Conservation (phyloP, 2,329 filamentous ascomycete genomes). For the Diaporthe aspalathi region DNA sequence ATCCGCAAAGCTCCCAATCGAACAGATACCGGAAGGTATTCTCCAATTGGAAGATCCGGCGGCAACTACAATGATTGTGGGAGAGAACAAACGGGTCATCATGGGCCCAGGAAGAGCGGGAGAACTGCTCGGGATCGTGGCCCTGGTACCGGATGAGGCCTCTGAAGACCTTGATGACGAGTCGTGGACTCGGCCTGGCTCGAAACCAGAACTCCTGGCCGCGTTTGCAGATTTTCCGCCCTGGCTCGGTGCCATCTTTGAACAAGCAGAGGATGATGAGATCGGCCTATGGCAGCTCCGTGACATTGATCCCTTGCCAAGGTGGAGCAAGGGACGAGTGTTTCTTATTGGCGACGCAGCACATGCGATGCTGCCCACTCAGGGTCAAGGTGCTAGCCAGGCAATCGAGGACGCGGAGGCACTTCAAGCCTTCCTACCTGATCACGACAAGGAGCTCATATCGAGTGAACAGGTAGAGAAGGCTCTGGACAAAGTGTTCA, state of each 20-base stretch:
- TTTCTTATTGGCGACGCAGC: constrained; percentile 43
- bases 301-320: constrained; percentile 55
- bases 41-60: constrained; percentile 35
- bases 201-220: constrained; percentile 51
- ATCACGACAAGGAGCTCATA: constrained; percentile 38
- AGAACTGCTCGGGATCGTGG: neutral
- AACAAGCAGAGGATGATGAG: constrained; percentile 43
- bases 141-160: neutral
- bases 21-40: constrained; percentile 51
- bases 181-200: constrained; percentile 54
- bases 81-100: constrained; percentile 5
- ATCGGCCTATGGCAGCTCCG: constrained; percentile 58
- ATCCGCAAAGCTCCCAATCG: constrained; percentile 56
- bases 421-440: constrained; percentile 47
- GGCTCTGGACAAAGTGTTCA: constrained; percentile 43
- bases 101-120: constrained; percentile 5
- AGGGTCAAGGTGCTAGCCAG: constrained; percentile 56
- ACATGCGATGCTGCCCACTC: constrained; percentile 51
- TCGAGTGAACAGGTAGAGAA: constrained; percentile 42
- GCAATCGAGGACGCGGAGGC: constrained; percentile 56
- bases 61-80: constrained; percentile 1
- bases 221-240: constrained; percentile 54
- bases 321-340: constrained; percentile 48
- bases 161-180: constrained; percentile 42
- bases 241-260: constrained; percentile 52